Evolutionary conservation across 306 rosid genomes (phyloP).

Genomic region (Cucurbita ficifolia): DNA sequence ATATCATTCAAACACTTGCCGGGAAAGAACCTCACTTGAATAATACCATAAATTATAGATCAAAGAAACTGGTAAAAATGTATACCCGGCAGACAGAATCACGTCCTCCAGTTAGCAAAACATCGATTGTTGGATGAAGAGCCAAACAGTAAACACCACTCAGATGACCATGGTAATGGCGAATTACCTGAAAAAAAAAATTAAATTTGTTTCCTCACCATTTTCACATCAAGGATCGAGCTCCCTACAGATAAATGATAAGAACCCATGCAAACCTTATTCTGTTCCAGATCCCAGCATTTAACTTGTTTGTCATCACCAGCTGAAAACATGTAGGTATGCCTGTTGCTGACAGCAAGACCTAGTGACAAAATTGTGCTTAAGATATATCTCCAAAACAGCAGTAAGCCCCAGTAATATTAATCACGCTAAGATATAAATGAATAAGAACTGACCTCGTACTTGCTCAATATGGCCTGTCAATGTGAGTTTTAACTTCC

Average conservation of each 20-base stretch:
- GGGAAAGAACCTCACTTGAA: neutral
- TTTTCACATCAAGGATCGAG: neutral
- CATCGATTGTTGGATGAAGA: conserved; percentile 85
- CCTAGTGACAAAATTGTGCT: conserved; percentile 32
- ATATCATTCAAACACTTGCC: neutral
- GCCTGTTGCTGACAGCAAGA: conserved; percentile 79
- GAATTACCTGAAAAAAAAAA: conserved; percentile 55
- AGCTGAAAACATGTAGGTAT: conserved; percentile 96
- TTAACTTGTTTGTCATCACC: conserved; percentile 98
- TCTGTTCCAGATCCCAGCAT: conserved; percentile 99
- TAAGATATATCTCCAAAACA: neutral
- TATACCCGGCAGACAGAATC: conserved; percentile 99
- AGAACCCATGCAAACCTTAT: conserved; percentile 40
- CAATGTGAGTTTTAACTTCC: conserved; percentile 70
- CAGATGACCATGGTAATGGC: conserved; percentile 93
- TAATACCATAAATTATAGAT: neutral
- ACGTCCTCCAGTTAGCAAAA: conserved; percentile 94
- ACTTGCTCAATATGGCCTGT: conserved; percentile 96
- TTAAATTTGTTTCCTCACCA: conserved; percentile 2
- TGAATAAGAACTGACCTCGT: conserved; percentile 45
- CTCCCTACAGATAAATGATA: neutral
- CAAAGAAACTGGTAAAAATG: conserved; percentile 5
- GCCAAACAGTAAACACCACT: conserved; percentile 99
- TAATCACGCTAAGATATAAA: neutral
- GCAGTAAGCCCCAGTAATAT: conserved; percentile 5